phyloP scores from a whole-genome alignment of 1,139 yeast genomes.

The Taiozyma sp. region DNA sequence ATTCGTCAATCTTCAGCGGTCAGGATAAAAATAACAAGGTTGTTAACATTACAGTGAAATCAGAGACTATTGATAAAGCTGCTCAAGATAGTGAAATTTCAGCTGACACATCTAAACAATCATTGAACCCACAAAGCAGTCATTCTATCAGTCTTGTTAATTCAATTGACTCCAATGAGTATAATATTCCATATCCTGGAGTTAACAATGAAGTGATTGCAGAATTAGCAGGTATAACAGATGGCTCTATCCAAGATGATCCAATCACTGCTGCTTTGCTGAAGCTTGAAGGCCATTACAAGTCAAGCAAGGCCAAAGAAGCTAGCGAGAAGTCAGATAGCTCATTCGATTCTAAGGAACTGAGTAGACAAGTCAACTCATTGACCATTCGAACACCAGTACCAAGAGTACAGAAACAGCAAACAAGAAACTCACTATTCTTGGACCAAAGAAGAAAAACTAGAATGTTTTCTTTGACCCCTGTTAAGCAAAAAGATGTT shows the following conservation, averaged over 20 bases:
- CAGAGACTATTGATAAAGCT: background rate
- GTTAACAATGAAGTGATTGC: slow-evolving; percentile 58
- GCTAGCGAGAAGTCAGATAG: background rate
- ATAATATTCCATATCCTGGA: slow-evolving; percentile 48
- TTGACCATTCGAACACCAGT: slow-evolving; percentile 23
- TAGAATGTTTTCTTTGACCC: slow-evolving; percentile 21
- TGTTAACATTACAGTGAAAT: slow-evolving; percentile 9
- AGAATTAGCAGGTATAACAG: slow-evolving; percentile 78
- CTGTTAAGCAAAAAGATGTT: slow-evolving; percentile 20
- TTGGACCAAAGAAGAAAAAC: slow-evolving; percentile 35
- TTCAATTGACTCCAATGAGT: slow-evolving; percentile 28
- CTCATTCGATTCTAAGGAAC: slow-evolving; percentile 18
- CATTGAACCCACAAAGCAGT: background rate
- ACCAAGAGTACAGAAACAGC: slow-evolving; percentile 7
- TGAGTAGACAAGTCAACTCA: slow-evolving; percentile 28
- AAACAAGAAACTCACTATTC: slow-evolving; percentile 26
- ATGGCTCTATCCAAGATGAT: slow-evolving; percentile 60
- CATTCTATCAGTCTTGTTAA: slow-evolving; percentile 8
- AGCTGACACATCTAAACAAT: background rate
- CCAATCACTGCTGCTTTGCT: slow-evolving; percentile 74
- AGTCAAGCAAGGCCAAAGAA: slow-evolving; percentile 5
- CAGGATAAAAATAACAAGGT: slow-evolving; percentile 12
- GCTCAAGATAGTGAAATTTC: background rate
- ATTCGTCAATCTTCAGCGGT: slow-evolving; percentile 18
- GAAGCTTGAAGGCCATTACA: slow-evolving; percentile 68